Evolutionary conservation across 2,329 filamentous ascomycete species (phyloP).

Genomic region (Cercospora nicotianae): DNA sequence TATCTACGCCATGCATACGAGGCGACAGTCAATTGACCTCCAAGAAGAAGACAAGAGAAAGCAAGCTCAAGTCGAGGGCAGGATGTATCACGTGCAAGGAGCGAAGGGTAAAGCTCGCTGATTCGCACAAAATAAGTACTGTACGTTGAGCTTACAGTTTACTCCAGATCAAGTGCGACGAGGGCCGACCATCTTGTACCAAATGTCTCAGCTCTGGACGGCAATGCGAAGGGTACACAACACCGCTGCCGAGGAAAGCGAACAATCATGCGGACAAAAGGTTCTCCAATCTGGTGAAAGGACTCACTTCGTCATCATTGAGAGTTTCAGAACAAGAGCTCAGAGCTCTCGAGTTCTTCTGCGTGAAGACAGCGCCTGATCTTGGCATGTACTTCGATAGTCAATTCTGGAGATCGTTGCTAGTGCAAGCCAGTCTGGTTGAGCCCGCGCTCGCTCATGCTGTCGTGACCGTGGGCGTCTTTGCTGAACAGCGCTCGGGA

Average conservation of each 20-base stretch:
- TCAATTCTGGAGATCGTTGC: neutral
- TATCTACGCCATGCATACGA: neutral
- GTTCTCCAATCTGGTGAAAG: too few relatives aligned
- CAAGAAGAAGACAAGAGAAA: neutral
- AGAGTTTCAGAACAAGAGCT: neutral
- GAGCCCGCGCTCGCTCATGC: neutral
- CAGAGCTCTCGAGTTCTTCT: conserved; percentile 1
- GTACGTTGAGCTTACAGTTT: neutral
- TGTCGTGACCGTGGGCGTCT: neutral
- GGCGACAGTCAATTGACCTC: neutral
- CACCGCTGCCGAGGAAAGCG: neutral
- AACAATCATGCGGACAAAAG: neutral
- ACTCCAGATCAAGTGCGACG: neutral
- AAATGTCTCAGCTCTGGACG: neutral
- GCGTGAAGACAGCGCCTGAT: conserved; percentile 3
- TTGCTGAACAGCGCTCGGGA: neutral
- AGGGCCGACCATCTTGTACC: neutral
- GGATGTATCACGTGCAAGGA: neutral
- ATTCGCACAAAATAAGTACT: neutral
- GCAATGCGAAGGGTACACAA: neutral
- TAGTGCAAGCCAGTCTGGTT: neutral
- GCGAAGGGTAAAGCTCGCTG: neutral
- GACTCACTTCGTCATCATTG: neutral
- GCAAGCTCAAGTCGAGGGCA: neutral
- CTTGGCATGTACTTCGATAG: conserved; percentile 1